A percentile compares a stretch with the other conserved stretches of the same genome.
phyloP scores from a whole-genome alignment of 352 stramenopile genomes.

The Phytopythium vexans region DNA sequence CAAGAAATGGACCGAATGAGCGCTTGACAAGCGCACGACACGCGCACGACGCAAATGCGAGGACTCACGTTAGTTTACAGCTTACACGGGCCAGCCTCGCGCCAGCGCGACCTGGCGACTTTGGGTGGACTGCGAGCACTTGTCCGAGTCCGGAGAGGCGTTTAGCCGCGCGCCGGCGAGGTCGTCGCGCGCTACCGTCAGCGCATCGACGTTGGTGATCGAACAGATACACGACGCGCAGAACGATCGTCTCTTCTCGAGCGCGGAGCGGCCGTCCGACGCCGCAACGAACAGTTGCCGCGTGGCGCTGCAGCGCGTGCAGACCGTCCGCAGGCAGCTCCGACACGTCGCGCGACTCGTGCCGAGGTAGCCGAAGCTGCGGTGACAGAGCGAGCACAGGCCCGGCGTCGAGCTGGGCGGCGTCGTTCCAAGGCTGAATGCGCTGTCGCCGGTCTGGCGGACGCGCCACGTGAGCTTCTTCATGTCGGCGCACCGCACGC shows the following conservation, averaged over 20 bases:
- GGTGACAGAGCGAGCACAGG: slow-evolving; percentile 15
- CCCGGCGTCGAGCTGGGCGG: slow-evolving; percentile 3
- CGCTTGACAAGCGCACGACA: no score
- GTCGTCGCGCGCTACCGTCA: no score
- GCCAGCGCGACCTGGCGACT: no score
- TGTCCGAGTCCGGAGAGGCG: no score
- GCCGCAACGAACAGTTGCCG: slow-evolving; percentile 21
- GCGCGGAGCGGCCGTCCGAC: slow-evolving; percentile 21
- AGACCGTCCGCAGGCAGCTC: slow-evolving; percentile 18
- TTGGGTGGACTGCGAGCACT: no score
- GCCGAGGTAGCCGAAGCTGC: slow-evolving; percentile 24
- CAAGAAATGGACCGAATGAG: no score
- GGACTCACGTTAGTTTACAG: no score
- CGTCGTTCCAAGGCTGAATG: slow-evolving; percentile 1
- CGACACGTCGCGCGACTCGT: slow-evolving; percentile 21
- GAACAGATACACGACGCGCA: slow-evolving; percentile 18
- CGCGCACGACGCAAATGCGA: no score
- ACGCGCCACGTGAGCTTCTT: slow-evolving; percentile 35
- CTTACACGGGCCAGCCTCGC: no score
- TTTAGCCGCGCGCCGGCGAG: no score
- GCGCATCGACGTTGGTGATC: slow-evolving; percentile 14
- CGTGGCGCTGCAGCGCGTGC: slow-evolving; percentile 24
- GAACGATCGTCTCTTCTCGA: slow-evolving; percentile 25
- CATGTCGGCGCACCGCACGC: slow-evolving; percentile 29
- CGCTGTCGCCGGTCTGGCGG: slow-evolving; percentile 16